phyloP scores from a whole-genome alignment of 805 yeast species.

The Ogataea pignaliae region DNA sequence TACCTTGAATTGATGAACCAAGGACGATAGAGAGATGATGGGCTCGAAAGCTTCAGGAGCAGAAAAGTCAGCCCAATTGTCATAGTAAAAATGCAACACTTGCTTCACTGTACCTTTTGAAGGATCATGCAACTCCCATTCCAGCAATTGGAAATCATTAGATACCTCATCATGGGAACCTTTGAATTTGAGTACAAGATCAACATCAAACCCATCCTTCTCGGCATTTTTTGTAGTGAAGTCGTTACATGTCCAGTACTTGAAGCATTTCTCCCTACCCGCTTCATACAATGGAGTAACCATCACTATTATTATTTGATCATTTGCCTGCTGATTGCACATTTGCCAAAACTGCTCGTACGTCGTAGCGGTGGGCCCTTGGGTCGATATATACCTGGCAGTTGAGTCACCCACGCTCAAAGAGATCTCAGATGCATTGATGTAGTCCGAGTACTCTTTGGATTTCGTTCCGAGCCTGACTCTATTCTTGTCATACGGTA shows the following conservation, averaged over 20 bases:
- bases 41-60: slow-evolving; percentile 35
- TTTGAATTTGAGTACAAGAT: slow-evolving; percentile 7
- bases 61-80: slow-evolving; percentile 42
- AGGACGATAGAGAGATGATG: slow-evolving; percentile 20
- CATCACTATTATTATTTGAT: slow-evolving; percentile 55
- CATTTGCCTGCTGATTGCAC: slow-evolving; percentile 23
- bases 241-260: slow-evolving; percentile 33
- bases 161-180: neutral
- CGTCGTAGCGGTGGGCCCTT: slow-evolving; percentile 51
- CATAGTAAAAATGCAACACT: slow-evolving; percentile 35
- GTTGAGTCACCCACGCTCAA: slow-evolving; percentile 11
- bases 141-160: slow-evolving; percentile 7
- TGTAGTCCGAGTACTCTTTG: slow-evolving; percentile 28
- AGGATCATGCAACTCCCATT: slow-evolving; percentile 14
- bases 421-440: slow-evolving; percentile 33
- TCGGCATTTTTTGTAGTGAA: slow-evolving; percentile 4
- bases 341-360: slow-evolving; percentile 44
- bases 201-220: slow-evolving; percentile 4
- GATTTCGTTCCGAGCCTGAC: slow-evolving; percentile 35
- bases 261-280: slow-evolving; percentile 36
- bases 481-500: slow-evolving; percentile 62
- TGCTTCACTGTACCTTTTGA: slow-evolving; percentile 3
- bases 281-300: slow-evolving; percentile 58
- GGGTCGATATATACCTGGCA: slow-evolving; percentile 58
- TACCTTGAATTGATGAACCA: slow-evolving; percentile 7